Conservation (phyloP, 2,329 filamentous ascomycete species). For the Fusarium domesticum region DNA sequence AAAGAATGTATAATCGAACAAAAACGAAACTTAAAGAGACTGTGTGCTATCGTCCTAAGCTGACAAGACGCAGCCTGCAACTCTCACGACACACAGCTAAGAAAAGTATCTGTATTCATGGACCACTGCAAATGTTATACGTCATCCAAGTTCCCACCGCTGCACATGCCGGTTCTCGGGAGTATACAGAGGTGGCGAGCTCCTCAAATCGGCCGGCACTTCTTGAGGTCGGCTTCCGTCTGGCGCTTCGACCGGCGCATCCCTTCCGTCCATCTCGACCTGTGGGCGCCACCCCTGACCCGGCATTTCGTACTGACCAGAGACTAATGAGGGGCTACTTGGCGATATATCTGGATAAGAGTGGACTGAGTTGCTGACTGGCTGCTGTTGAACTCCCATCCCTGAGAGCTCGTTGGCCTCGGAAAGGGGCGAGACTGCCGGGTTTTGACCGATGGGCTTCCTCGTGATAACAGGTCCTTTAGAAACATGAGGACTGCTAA, state of each 20-base stretch:
- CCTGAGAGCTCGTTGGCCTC: slow-evolving; percentile 22
- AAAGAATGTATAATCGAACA: too few species aligned
- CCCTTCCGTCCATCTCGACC: slow-evolving; percentile 21
- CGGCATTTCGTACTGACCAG: slow-evolving; percentile 24
- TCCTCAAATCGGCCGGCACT: slow-evolving; percentile 13
- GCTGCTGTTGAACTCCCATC: slow-evolving; percentile 11
- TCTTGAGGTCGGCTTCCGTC: slow-evolving; percentile 17
- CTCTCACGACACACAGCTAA: too few species aligned
- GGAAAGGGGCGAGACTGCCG: slow-evolving; percentile 23
- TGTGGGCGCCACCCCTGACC: slow-evolving; percentile 17
- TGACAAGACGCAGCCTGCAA: not conserved
- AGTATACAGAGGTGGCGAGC: slow-evolving; percentile 12
- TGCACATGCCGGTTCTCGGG: slow-evolving; percentile 7
- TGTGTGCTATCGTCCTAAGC: too few species aligned
- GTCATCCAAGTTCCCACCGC: slow-evolving; percentile 20
- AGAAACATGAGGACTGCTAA: slow-evolving; percentile 2
- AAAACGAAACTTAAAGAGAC: too few species aligned
- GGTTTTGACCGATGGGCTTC: slow-evolving; percentile 17
- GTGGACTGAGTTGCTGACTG: slow-evolving; percentile 14
- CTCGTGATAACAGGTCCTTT: slow-evolving; percentile 14
- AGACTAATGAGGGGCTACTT: slow-evolving; percentile 15
- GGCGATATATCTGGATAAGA: slow-evolving; percentile 15
- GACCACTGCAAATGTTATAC: not conserved
- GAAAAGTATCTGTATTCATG: too few species aligned
- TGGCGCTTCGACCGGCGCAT: slow-evolving; percentile 17